Conservation (phyloP, 257 asterid species). For the Solanum virginianum region DNA sequence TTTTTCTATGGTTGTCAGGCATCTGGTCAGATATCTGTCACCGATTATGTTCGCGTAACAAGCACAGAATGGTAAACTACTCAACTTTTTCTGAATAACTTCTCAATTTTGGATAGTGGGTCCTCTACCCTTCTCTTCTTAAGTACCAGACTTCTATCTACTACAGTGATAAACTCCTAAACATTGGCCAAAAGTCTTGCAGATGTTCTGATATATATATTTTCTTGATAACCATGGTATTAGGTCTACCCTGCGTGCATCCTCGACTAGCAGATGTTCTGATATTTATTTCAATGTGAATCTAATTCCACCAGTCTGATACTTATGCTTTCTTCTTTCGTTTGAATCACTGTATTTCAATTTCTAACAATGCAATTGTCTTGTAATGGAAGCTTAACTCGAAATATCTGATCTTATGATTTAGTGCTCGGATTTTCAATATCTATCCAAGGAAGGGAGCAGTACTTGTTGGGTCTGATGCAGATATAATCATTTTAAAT, state of each 20-base stretch:
- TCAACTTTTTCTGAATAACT: background rate
- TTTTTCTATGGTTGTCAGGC: slow-evolving; percentile 26
- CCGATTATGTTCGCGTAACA: slow-evolving; percentile 72
- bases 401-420: background rate
- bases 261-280: background rate
- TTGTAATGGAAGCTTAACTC: background rate
- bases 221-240: background rate
- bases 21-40: slow-evolving; percentile 69
- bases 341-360: background rate
- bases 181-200: background rate
- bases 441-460: slow-evolving; percentile 95
- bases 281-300: background rate
- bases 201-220: background rate
- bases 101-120: background rate
- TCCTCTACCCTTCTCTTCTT: background rate
- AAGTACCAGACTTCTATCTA: background rate
- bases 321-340: background rate
- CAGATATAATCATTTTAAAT: slow-evolving; percentile 79
- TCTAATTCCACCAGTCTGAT: background rate
- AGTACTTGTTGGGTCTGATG: slow-evolving; percentile 82
- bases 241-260: background rate
- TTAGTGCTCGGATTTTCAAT: slow-evolving; percentile 90
- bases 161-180: background rate
- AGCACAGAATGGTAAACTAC: slow-evolving; percentile 72
- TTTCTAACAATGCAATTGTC: background rate